These are phyloP conservation scores for Priceomyces haplophilus DNA, from an alignment of 805 yeast species.

Conservation along the genomic window DNA sequence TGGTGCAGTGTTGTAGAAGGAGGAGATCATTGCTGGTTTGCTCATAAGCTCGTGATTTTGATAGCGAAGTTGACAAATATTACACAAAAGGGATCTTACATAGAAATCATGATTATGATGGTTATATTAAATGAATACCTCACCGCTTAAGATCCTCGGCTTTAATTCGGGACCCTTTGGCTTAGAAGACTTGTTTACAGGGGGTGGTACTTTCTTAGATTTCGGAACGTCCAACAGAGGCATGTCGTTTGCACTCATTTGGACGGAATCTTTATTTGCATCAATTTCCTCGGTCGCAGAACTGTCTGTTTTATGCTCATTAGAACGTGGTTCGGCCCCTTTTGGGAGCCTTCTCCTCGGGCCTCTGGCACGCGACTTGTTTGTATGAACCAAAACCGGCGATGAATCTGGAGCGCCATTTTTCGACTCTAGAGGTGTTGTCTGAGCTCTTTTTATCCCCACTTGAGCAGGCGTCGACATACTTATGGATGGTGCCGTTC, in stretches of 20 bases:
- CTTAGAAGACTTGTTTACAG: conserved; percentile 20
- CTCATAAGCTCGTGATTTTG: neutral
- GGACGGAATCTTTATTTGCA: neutral
- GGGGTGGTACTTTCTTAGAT: conserved; percentile 17
- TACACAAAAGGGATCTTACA: neutral
- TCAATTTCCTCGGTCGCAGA: neutral
- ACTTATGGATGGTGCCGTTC: conserved; percentile 21
- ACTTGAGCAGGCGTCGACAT: conserved; percentile 2
- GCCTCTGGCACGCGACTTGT: conserved; percentile 48
- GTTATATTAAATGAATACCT: conserved; percentile 21
- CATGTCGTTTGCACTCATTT: neutral
- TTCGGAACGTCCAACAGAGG: neutral
- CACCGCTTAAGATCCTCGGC: conserved; percentile 30
- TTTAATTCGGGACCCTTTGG: conserved; percentile 21
- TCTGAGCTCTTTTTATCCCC: conserved; percentile 2
- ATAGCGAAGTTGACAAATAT: neutral
- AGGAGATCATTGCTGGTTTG: neutral
- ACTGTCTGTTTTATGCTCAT: neutral
- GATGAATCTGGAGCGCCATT: conserved; percentile 12
- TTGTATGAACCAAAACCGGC: conserved; percentile 40
- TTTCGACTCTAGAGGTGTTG: neutral
- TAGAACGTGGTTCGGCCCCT: conserved; percentile 3
- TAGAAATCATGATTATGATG: neutral
- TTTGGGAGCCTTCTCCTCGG: conserved; percentile 51
- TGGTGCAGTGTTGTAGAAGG: no score